These are phyloP conservation scores for Saksenaea oblongispora DNA, from an alignment of 371 early-diverging fungal genomes.

Conservation along the genomic window DNA sequence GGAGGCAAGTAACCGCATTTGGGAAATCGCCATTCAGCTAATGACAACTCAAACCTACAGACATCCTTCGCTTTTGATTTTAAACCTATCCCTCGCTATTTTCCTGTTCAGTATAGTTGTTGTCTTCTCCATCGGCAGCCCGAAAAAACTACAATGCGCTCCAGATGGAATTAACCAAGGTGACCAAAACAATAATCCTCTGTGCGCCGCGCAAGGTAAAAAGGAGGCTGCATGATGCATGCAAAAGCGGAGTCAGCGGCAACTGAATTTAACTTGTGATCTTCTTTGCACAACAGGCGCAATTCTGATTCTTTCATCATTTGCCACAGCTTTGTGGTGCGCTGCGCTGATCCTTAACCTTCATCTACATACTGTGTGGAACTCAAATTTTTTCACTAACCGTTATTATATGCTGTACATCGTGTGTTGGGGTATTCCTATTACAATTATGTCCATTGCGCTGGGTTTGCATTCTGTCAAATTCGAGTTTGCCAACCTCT, in stretches of 20 bases:
- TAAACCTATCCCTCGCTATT: slow-evolving; percentile 52
- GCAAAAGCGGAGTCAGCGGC: not conserved
- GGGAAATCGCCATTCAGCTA: not conserved
- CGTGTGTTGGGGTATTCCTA: slow-evolving; percentile 60
- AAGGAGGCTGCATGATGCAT: not conserved
- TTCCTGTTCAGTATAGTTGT: slow-evolving; percentile 51
- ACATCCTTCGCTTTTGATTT: slow-evolving; percentile 60
- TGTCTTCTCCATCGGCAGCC: slow-evolving; percentile 49
- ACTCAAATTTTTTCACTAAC: slow-evolving; percentile 52
- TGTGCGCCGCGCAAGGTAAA: slow-evolving; percentile 61
- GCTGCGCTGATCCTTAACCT: slow-evolving; percentile 57
- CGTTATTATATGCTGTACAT: slow-evolving; percentile 51
- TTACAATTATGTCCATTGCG: slow-evolving; percentile 43
- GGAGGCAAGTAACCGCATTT: slow-evolving; percentile 17
- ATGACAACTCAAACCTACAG: slow-evolving; percentile 8
- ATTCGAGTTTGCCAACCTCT: slow-evolving; percentile 57
- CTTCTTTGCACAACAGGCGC: slow-evolving; percentile 26
- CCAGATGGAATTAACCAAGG: slow-evolving; percentile 35
- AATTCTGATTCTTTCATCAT: slow-evolving; percentile 52
- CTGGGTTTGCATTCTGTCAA: slow-evolving; percentile 46
- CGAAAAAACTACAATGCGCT: slow-evolving; percentile 51
- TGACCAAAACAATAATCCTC: slow-evolving; percentile 52
- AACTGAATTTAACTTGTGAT: not conserved
- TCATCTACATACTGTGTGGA: slow-evolving; percentile 64
- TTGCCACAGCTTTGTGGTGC: slow-evolving; percentile 58